Base-by-base conservation (phyloP, 1,284 basidiomycete species). In the Ustilago bromivora region DNA sequence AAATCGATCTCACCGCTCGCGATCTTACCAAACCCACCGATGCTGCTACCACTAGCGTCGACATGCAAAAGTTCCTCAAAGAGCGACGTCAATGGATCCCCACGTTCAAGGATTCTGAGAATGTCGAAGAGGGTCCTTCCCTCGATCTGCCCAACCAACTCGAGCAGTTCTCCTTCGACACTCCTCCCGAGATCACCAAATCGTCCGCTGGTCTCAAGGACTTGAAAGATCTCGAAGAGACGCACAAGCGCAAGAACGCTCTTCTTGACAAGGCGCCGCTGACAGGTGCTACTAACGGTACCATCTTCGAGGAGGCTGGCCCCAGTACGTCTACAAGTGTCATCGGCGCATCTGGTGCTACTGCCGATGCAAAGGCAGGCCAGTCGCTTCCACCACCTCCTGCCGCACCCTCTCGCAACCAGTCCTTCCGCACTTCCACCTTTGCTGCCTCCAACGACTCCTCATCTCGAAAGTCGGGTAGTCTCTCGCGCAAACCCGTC, bases 11-110 rank as follows among this genome's bases (percentile, higher is more conserved):
- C 61, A 78, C 76, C 56, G 51, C 71, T 57, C 65, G 68, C 35
- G 57, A 67, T 31, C 46, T 66, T 57, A 53, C 59, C 66, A 67
- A 65, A 28, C 47, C 71, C 31, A 57, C 60, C 49, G 70, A 70
- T 38, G 54, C 61, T 10, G 56, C 69, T 11, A 28, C 67, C 43
- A 52, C 60, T 54, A 65, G 35, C 34, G 54, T 74, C 40, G 78
- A 83, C 43, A 66, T 83, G 63, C 73, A 83, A 38, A 73, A 74
- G 23, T 83, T 80, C 64, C 71, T 83, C 63, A 81, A 82, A 57
- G 70, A 72, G 66, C 78, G 82, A 41, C 76, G 82, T 49, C 76
- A 81, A 56, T 71, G 76, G 71, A 80, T 80, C 38, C 78, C 74
- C 38, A 80, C 71, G 3, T 77, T 80, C 66, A 72, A 74, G 57